Percentiles rank a stretch among this genome's conserved stretches.
Conservation (phyloP, 2,329 filamentous ascomycete genomes). For the Metarhizium guizhouense region DNA sequence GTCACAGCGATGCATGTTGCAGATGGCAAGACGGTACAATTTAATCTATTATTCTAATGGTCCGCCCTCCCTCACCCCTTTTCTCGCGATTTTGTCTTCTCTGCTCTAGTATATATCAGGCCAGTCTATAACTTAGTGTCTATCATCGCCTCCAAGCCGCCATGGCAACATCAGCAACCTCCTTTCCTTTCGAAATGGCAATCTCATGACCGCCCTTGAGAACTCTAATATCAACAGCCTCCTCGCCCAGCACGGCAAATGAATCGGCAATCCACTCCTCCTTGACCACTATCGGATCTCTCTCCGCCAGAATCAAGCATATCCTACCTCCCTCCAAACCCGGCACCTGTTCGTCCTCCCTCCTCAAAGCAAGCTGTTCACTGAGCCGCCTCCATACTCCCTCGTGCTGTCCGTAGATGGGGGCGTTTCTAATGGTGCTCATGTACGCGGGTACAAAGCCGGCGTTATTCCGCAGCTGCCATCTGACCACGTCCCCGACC, state of each 20-base stretch:
- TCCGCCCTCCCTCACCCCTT: background rate
- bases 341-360: constrained; percentile 17
- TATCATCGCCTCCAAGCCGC: constrained; percentile 19
- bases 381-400: constrained; percentile 52
- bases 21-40: background rate
- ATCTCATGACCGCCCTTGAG: constrained; percentile 62
- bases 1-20: background rate
- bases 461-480: constrained; percentile 58
- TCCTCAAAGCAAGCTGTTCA: constrained; percentile 34
- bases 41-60: background rate
- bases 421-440: constrained; percentile 60
- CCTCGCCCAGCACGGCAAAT: constrained; percentile 43
- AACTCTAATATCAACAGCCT: constrained; percentile 45
- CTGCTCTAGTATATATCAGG: background rate
- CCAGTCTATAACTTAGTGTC: background rate
- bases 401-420: constrained; percentile 51
- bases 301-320: constrained; percentile 55
- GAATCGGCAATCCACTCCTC: constrained; percentile 57
- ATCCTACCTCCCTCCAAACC: constrained; percentile 41
- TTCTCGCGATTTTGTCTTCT: too few relatives aligned
- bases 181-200: constrained; percentile 50
- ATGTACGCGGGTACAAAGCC: constrained; percentile 66
- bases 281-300: constrained; percentile 58
- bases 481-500: constrained; percentile 54
- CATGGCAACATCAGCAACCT: constrained; percentile 39